Evolutionary conservation across 805 yeast species (phyloP), one percentile per base, ranked within the genome.

Genomic region (Candida krabiensis): DNA sequence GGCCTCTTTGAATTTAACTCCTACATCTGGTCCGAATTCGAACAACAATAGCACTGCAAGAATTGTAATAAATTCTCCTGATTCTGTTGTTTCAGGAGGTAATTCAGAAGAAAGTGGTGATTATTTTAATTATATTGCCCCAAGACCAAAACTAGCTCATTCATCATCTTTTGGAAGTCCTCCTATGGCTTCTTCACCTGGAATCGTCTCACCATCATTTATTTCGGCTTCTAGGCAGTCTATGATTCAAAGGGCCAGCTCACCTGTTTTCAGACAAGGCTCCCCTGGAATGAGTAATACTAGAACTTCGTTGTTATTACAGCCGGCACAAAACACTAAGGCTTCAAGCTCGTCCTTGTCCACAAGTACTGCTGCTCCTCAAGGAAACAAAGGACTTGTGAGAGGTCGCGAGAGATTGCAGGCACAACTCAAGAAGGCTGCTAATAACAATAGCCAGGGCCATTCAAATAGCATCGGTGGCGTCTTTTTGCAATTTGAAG

Each of bases 61-160:
- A 30, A 40, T 45, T 14, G 31, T 46, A 5, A 43, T 46, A 15
- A 38, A 32, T 29, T 46, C 52, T 16, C 46, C 55, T 7, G 55
- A 47, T 16, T 33, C 47, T 7, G 23, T 14, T 6, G 19, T 35
- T 14, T 32, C 46, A 7, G 43, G 22, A 2, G 35, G 30, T n/a
- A 28, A 21, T 19, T 28, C 21, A 5, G 42, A 18, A 36, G 41
- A 49, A 16, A 28, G 19, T 3, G 44, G 46, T n/a, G 62, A 57
- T 30, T 57, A 57, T 35, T 57, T 57, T 49, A 54, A 46, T 26
- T 54, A 52, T 33, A 44, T 46, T n/a, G 60, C 58, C 7, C 58
- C 60, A 21, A 38, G 58, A 30, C 59, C 59, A 12, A 34, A 38
- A 9, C 24, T 53, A 1, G 43, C 50, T 4, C 44, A 37, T 9